A percentile compares a stretch with the other conserved stretches of the same genome.
Evolutionary conservation across 352 stramenopile species (phyloP).

Genomic region (Phytophthora europaea): DNA sequence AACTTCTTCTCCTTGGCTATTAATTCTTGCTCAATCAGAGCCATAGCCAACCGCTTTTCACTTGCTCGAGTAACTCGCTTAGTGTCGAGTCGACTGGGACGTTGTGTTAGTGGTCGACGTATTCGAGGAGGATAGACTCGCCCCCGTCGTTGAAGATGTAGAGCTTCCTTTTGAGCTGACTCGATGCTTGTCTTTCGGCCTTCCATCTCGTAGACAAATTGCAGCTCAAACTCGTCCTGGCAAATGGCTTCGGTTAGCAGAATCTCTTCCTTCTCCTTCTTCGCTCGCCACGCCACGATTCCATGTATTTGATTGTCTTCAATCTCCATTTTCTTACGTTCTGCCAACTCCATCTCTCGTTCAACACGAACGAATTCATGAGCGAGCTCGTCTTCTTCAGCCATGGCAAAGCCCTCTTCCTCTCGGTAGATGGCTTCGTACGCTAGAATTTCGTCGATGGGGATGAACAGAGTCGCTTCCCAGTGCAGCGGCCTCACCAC

Average conservation of each 20-base stretch:
- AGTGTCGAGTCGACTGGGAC: conserved; percentile 50
- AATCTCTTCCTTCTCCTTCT: conserved; percentile 53
- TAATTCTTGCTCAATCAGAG: conserved; percentile 55
- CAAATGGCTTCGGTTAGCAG: conserved; percentile 41
- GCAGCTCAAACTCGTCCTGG: conserved; percentile 49
- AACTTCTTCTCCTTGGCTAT: conserved; percentile 44
- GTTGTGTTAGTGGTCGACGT: conserved; percentile 27
- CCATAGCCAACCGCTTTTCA: conserved; percentile 78
- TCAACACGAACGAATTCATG: conserved; percentile 41
- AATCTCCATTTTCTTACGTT: conserved; percentile 46
- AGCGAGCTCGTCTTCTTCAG: conserved; percentile 42
- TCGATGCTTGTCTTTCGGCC: conserved; percentile 29
- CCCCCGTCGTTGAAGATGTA: conserved; percentile 36
- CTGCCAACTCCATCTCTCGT: conserved; percentile 22
- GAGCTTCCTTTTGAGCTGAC: conserved; percentile 46
- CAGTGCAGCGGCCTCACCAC: conserved; percentile 56
- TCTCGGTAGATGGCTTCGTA: conserved; percentile 59
- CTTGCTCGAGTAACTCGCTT: conserved; percentile 59
- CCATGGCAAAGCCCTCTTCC: conserved; percentile 59
- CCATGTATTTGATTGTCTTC: conserved; percentile 54
- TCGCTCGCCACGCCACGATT: conserved; percentile 51
- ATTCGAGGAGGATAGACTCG: conserved; percentile 48
- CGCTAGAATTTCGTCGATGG: conserved; percentile 50
- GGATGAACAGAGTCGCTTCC: conserved; percentile 65
- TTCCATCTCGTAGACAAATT: conserved; percentile 64